These are phyloP conservation scores for Cercospora brassicicola DNA, from an alignment of 2,329 filamentous ascomycete species.

Conservation along the genomic window DNA sequence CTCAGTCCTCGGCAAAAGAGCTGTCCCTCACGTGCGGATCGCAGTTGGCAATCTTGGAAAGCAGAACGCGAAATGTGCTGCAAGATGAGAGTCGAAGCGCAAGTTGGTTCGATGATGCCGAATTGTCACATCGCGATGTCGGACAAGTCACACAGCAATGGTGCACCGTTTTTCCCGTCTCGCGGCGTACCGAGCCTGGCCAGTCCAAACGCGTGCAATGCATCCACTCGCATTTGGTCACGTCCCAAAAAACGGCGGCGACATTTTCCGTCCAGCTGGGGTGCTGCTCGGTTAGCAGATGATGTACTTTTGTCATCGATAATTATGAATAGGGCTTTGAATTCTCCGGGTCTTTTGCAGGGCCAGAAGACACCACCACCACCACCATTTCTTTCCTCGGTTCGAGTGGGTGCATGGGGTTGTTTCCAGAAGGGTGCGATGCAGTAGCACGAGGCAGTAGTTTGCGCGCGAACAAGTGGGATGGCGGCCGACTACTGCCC, in stretches of 20 bases:
- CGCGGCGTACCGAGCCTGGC: neutral
- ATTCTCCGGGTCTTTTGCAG: neutral
- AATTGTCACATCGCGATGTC: neutral
- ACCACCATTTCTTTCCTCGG: neutral
- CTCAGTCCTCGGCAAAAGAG: neutral
- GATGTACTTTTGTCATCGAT: neutral
- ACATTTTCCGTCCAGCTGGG: neutral
- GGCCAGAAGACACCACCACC: neutral
- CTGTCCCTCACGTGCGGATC: neutral
- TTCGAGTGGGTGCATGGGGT: neutral
- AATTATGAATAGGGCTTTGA: neutral
- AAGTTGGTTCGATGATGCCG: neutral
- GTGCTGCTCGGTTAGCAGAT: neutral
- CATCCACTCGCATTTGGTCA: neutral
- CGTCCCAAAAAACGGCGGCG: neutral
- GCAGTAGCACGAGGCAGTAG: constrained; percentile 3
- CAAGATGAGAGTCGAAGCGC: neutral
- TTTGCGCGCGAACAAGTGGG: constrained; percentile 13
- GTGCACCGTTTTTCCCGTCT: neutral
- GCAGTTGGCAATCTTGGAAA: neutral
- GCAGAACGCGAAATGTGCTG: neutral
- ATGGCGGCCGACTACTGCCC: constrained; percentile 5
- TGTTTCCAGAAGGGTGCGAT: neutral
- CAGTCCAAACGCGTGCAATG: neutral
- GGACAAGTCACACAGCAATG: neutral